A percentile compares a stretch with the other conserved stretches of the same genome.
These are phyloP conservation scores for Kwoniella dendrophila DNA, from an alignment of 768 basidiomycete species.

Conservation along the genomic window DNA sequence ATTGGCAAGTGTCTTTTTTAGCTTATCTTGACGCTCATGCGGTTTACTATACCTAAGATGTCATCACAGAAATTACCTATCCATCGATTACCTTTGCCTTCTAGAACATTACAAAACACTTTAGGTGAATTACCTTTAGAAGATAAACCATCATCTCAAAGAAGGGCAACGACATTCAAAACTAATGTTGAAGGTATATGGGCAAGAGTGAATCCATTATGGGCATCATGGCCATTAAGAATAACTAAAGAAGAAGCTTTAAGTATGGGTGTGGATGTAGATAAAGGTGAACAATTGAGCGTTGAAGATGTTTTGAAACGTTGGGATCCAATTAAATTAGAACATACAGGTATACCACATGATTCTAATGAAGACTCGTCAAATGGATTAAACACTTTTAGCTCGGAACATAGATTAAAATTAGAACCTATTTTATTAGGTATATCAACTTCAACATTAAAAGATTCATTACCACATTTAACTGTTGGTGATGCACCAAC, in stretches of 20 bases:
- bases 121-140: constrained; percentile 34
- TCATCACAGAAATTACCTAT: constrained; percentile 31
- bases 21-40: constrained; percentile 18
- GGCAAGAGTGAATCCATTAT: constrained; percentile 70
- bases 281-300: constrained; percentile 63
- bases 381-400: constrained; percentile 42
- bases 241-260: constrained; percentile 63
- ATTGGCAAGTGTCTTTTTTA: too few relatives aligned
- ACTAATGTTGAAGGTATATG: constrained; percentile 42
- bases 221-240: constrained; percentile 78
- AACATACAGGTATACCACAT: constrained; percentile 20
- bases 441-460: constrained; percentile 67
- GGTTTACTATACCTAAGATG: constrained; percentile 22
- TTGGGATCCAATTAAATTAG: constrained; percentile 61
- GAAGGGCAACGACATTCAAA: constrained; percentile 49
- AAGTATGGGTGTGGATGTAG: constrained; percentile 62
- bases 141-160: constrained; percentile 40
- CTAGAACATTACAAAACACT: constrained; percentile 29
- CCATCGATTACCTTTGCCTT: constrained; percentile 40
- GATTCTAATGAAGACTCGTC: constrained; percentile 60
- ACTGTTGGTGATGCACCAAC: constrained; percentile 82
- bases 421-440: constrained; percentile 64
- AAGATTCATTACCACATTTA: constrained; percentile 78
- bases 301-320: constrained; percentile 76
- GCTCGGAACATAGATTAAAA: constrained; percentile 34